Conservation (phyloP, 768 basidiomycete genomes). For the Panaeolus papilionaceus region DNA sequence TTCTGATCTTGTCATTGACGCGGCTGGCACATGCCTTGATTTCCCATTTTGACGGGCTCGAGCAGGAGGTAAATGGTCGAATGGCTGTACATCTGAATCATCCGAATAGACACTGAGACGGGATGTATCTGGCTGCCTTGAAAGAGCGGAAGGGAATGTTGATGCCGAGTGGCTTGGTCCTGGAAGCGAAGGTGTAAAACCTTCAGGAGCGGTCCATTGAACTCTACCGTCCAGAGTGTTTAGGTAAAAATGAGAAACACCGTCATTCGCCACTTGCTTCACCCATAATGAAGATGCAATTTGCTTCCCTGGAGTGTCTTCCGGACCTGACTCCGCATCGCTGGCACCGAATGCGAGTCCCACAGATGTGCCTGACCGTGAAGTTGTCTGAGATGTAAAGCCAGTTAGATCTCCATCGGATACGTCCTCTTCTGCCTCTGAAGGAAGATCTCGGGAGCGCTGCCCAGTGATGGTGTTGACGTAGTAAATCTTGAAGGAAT, state of each 20-base stretch:
- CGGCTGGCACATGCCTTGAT: slow-evolving; percentile 17
- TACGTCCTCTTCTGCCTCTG: slow-evolving; percentile 68
- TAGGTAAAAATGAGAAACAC: slow-evolving; percentile 78
- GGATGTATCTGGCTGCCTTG: slow-evolving; percentile 41
- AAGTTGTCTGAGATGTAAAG: slow-evolving; percentile 61
- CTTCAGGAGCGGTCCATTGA: slow-evolving; percentile 73
- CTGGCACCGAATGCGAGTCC: slow-evolving; percentile 53
- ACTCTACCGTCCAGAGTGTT: slow-evolving; percentile 74
- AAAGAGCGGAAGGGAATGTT: slow-evolving; percentile 30
- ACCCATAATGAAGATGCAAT: slow-evolving; percentile 86
- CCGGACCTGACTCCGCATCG: slow-evolving; percentile 42
- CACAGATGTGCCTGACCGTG: slow-evolving; percentile 60
- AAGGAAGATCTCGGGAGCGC: slow-evolving; percentile 84
- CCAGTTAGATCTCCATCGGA: slow-evolving; percentile 70
- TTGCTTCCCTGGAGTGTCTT: slow-evolving; percentile 53
- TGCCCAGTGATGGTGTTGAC: slow-evolving; percentile 89
- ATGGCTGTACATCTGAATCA: slow-evolving; percentile 73
- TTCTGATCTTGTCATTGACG: slow-evolving; percentile 22
- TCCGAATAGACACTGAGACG: slow-evolving; percentile 79
- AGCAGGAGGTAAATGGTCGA: slow-evolving; percentile 38
- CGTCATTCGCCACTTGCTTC: slow-evolving; percentile 81
- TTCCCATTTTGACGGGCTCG: slow-evolving; percentile 37
- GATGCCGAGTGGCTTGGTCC: slow-evolving; percentile 25
- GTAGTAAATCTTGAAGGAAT: slow-evolving; percentile 82
- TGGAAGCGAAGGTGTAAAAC: slow-evolving; percentile 22